Conservation (phyloP, 345 rosid species). For the Mercurialis annua region DNA sequence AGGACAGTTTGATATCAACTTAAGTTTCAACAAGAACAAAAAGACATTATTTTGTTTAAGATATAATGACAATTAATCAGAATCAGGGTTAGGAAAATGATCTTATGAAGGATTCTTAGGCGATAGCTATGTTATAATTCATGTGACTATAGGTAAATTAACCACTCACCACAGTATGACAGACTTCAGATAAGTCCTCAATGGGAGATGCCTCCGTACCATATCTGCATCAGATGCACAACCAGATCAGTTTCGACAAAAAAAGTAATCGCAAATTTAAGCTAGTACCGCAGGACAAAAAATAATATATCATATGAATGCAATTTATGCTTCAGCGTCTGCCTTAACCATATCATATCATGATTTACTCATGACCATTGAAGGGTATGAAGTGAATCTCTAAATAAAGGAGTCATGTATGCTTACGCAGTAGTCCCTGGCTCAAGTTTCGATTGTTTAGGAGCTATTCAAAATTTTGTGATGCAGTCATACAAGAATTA, state of each 20-base stretch:
- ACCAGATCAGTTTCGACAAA: conserved; percentile 5
- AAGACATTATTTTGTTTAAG: neutral
- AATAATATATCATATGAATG: neutral
- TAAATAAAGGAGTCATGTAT: neutral
- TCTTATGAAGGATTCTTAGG: neutral
- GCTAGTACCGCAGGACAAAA: neutral
- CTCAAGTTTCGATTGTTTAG: neutral
- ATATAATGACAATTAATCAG: neutral
- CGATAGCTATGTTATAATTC: neutral
- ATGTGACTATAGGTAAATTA: conserved; percentile 3
- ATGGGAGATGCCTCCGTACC: conserved; percentile 73
- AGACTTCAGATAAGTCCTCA: conserved; percentile 72
- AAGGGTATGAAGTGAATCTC: neutral
- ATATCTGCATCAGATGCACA: conserved; percentile 50
- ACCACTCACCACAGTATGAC: conserved; percentile 65
- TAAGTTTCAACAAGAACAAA: neutral
- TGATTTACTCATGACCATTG: neutral
- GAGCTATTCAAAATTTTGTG: neutral
- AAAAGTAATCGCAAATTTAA: neutral
- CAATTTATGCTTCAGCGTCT: neutral
- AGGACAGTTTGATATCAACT: neutral
- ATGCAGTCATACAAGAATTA: neutral
- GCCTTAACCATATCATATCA: neutral
- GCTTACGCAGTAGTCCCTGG: neutral
- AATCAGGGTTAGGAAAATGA: neutral